Evolutionary conservation across 495 filamentous ascomycete species (phyloP).

Genomic region (Xylaria grammica): DNA sequence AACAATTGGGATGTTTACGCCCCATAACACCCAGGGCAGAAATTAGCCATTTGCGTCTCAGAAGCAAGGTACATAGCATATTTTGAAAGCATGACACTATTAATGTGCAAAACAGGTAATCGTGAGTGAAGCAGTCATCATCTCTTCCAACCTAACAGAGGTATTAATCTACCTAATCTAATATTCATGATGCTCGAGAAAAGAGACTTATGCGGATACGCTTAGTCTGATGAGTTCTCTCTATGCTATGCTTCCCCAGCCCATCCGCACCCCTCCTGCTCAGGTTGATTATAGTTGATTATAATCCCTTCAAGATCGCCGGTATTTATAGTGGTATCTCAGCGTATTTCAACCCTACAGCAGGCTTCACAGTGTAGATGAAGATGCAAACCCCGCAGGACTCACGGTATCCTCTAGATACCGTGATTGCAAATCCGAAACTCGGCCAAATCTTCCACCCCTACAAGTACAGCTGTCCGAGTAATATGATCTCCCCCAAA

Average conservation of each 20-base stretch:
- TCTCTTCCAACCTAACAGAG: background rate
- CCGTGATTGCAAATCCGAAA: background rate
- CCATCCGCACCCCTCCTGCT: background rate
- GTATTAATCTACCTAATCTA: constrained; percentile 9
- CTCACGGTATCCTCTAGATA: background rate
- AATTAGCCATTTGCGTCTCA: background rate
- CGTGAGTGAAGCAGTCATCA: background rate
- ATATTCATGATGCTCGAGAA: background rate
- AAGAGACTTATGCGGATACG: background rate
- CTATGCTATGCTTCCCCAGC: background rate
- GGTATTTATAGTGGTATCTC: background rate
- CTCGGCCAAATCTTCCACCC: background rate
- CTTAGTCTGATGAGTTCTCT: too few species aligned
- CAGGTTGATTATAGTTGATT: background rate
- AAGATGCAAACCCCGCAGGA: background rate
- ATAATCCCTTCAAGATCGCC: background rate
- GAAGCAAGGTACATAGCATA: background rate
- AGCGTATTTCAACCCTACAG: background rate
- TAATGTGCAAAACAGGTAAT: background rate
- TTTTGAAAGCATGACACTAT: background rate
- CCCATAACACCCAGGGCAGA: background rate
- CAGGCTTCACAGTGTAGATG: background rate
- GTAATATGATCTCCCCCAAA: background rate
- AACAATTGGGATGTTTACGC: background rate
- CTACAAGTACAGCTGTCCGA: background rate